A percentile compares a stretch with the other conserved stretches of the same genome.
Conservation (phyloP, 768 basidiomycete species). For the Rhodotorula sphaerocarpa region DNA sequence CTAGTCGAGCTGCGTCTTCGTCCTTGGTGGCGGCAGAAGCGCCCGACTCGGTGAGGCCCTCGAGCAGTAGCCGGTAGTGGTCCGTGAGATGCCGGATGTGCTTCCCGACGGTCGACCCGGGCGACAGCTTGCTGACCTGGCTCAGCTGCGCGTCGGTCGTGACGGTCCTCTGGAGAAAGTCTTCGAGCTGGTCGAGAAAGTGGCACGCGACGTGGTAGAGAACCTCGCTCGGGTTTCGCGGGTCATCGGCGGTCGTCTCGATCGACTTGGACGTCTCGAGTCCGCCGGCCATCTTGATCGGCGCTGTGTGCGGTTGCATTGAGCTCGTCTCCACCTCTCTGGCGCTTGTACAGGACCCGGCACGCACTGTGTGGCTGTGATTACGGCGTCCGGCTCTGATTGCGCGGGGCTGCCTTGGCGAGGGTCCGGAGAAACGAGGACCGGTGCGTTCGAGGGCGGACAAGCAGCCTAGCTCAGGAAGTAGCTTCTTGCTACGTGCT, state of each 20-base stretch:
- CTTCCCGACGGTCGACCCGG: constrained; percentile 32
- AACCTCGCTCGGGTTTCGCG: not conserved
- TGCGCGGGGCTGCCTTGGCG: too few species aligned
- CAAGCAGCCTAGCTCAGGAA: too few species aligned
- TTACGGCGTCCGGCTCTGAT: too few species aligned
- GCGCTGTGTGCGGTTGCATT: too few species aligned
- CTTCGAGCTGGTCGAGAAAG: constrained; percentile 5
- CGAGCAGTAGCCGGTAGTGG: constrained; percentile 31
- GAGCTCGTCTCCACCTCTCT: too few species aligned
- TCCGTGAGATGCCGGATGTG: constrained; percentile 32
- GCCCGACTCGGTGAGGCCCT: not conserved
- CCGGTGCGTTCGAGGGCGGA: too few species aligned
- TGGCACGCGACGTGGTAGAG: constrained; percentile 9
- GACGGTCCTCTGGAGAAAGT: constrained; percentile 9
- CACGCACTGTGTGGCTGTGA: too few species aligned
- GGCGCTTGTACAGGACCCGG: too few species aligned
- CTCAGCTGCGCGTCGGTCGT: constrained; percentile 19
- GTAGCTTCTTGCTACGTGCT: too few species aligned
- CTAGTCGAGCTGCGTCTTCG: too few species aligned
- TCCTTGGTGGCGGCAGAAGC: not conserved
- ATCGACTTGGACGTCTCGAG: not conserved
- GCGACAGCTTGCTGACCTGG: not conserved
- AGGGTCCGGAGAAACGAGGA: too few species aligned
- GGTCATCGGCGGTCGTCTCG: not conserved
- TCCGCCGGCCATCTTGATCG: not conserved